These are phyloP conservation scores for Rubia peregrina DNA, from an alignment of 305 asterid species.

Conservation along the genomic window DNA sequence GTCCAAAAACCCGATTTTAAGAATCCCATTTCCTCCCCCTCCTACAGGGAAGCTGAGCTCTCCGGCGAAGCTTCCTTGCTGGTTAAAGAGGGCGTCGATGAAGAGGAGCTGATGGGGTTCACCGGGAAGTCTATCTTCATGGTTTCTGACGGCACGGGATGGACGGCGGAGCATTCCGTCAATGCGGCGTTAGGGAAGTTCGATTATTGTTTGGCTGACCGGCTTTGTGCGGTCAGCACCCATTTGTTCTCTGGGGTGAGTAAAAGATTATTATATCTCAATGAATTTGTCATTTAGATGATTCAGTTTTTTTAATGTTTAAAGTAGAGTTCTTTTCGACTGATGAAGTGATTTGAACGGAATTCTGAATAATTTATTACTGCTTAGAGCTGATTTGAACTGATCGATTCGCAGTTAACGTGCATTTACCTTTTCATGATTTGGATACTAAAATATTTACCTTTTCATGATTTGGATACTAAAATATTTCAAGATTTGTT, in stretches of 20 bases:
- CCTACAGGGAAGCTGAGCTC: constrained; percentile 22
- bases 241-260: constrained; percentile 91
- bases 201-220: constrained; percentile 79
- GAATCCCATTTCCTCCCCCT: not conserved
- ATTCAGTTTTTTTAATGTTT: not conserved
- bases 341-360: not conserved
- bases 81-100: constrained; percentile 22
- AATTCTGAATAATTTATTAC: no score
- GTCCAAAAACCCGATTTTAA: constrained; percentile 14
- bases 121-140: constrained; percentile 61
- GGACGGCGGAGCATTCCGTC: constrained; percentile 94
- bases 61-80: constrained; percentile 15
- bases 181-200: constrained; percentile 90
- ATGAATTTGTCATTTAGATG: not conserved
- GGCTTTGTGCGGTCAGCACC: constrained; percentile 72
- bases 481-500: not conserved
- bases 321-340: not conserved
- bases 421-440: no score
- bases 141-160: constrained; percentile 94
- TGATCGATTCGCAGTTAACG: no score
- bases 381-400: not conserved
- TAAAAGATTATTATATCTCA: not conserved
- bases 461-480: no score
- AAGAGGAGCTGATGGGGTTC: constrained; percentile 25
- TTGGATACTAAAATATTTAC: no score